Evolutionary conservation across 2,329 filamentous ascomycete species (phyloP).

Genomic region (Penicillium sp.): DNA sequence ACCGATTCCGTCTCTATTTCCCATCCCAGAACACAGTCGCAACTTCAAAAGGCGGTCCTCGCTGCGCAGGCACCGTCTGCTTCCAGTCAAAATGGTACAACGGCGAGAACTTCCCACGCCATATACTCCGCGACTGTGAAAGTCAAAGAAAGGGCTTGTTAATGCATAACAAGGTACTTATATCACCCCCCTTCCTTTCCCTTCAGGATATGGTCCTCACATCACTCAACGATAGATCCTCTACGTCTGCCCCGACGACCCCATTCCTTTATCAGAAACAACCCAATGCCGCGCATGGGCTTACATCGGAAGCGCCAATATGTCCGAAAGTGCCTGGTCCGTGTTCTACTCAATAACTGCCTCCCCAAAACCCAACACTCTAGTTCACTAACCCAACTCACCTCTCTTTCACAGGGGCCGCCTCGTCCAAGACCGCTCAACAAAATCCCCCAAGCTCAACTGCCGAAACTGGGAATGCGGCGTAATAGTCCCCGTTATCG

Average conservation of each 20-base stretch:
- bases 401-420: no score
- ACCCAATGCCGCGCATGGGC: conserved; percentile 57
- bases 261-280: no score
- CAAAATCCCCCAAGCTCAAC: conserved; percentile 63
- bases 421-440: conserved; percentile 59
- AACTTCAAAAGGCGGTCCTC: no score
- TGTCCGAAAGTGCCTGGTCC: conserved; percentile 87
- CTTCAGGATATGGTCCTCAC: no score
- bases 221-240: no score
- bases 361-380: no score
- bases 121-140: conserved; percentile 64
- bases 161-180: conserved; percentile 72
- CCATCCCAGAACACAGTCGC: conserved; percentile 69
- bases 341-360: no score
- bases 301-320: conserved; percentile 82
- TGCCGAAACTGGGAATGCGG: conserved; percentile 96
- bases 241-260: no score
- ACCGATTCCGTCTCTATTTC: conserved; percentile 67
- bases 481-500: conserved; percentile 59
- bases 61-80: no score
- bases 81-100: no score
- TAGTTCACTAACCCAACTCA: no score
- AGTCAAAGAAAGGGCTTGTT: conserved; percentile 65
- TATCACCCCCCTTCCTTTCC: no score
- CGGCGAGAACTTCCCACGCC: conserved; percentile 59